These are phyloP conservation scores for Phanerochaete carnosa DNA, from an alignment of 768 basidiomycete species.

Conservation along the genomic window DNA sequence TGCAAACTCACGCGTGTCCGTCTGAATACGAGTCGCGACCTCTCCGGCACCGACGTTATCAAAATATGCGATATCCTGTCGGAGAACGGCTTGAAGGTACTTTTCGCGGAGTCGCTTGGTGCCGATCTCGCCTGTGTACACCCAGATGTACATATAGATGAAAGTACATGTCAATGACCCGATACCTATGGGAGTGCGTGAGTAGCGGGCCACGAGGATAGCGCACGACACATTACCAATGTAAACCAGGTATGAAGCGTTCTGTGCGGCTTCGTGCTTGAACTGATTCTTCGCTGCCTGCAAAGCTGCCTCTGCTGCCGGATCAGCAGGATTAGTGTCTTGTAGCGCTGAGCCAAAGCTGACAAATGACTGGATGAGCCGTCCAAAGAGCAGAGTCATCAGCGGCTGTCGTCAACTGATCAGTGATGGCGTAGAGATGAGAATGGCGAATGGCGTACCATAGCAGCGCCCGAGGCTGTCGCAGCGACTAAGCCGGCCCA, in stretches of 20 bases:
- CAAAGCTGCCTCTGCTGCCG: not conserved
- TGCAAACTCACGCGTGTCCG: slow-evolving; percentile 66
- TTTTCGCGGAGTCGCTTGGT: slow-evolving; percentile 81
- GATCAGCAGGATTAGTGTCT: not conserved
- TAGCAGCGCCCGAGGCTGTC: slow-evolving; percentile 72
- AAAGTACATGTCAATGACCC: slow-evolving; percentile 78
- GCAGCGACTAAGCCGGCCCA: slow-evolving; percentile 70
- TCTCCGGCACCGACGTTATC: slow-evolving; percentile 92
- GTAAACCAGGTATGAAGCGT: slow-evolving; percentile 62
- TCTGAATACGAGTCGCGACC: slow-evolving; percentile 89
- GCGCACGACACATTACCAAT: slow-evolving; percentile 48
- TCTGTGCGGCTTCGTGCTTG: slow-evolving; percentile 45
- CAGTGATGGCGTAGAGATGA: not conserved
- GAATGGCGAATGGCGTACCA: slow-evolving; percentile 41
- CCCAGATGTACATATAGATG: slow-evolving; percentile 66
- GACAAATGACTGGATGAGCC: slow-evolving; percentile 73
- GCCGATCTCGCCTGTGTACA: slow-evolving; percentile 74
- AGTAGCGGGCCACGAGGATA: not conserved
- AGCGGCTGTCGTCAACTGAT: slow-evolving; percentile 45
- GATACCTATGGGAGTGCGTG: slow-evolving; percentile 43
- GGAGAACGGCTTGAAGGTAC: slow-evolving; percentile 79
- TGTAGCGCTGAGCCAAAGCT: slow-evolving; percentile 40
- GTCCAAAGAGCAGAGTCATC: slow-evolving; percentile 84
- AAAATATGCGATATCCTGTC: slow-evolving; percentile 88
- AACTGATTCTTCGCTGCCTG: slow-evolving; percentile 32